Evolutionary conservation across 164 flowering plant genomes (phyloP), one percentile per base, ranked within the genome.

Genomic region (Macadamia integrifolia): DNA sequence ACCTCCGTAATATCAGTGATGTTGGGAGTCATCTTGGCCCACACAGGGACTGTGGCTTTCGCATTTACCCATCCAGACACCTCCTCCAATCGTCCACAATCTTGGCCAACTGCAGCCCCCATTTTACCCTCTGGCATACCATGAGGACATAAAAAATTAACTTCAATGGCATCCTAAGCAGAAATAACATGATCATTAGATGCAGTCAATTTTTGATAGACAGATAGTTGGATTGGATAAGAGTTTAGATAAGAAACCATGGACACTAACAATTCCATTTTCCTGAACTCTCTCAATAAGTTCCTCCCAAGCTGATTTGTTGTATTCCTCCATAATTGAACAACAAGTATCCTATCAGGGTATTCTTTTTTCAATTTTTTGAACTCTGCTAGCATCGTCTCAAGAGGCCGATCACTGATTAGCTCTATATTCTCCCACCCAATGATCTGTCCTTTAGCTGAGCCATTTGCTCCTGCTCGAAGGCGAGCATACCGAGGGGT

Each of bases 1-100:
- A 92, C 99, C 99, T 90, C 73, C 50, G 96, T 73, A 58, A 95
- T 95, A 66, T 95, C 98, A 9, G 99, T 95, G 69, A 95, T 83
- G 64, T 95, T 95, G 9, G 99, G 99, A 64, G 99, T 95, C 99
- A 95, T 95, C 86, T 95, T 95, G 50, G 96, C 96, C 99, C 99
- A 95, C 50, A 92, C 99, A n/a, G 99, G 99, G 72, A 95, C 80
- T 17, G 94, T 90, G 56, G 99, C 99, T 80, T 90, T 90, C 12
- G 87, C 96, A 81, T 95, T 95, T 60, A 95, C 79, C 99, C 99
- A 95, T 64, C 87, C 99, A 75, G 96, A 89, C 67, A 90, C 90
- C 80, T 95, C 99, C 75, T 85, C 98, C 81, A 95, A 75, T 69
- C 92, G 73, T 0, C 72, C 88, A 78, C 98, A 92, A 79, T 95